These are phyloP conservation scores for Clonostachys rhizophaga DNA, from an alignment of 2,329 filamentous ascomycete species.

Conservation along the genomic window DNA sequence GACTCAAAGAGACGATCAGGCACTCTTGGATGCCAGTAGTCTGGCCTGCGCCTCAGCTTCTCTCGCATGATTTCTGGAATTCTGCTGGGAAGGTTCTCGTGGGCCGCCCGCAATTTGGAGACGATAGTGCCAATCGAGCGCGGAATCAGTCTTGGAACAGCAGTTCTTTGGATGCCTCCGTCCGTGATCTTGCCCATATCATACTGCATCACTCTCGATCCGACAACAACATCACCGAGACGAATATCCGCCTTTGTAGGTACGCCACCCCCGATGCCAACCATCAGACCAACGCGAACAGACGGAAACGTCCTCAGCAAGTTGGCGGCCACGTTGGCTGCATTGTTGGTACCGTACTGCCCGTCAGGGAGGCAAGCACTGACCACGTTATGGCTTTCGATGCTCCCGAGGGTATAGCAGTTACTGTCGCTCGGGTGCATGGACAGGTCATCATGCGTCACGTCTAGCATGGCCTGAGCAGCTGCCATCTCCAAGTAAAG, in stretches of 20 bases:
- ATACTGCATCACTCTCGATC: slow-evolving; percentile 10
- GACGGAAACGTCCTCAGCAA: slow-evolving; percentile 5
- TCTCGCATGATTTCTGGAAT: background rate
- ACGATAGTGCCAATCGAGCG: slow-evolving; percentile 3
- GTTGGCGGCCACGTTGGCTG: slow-evolving; percentile 5
- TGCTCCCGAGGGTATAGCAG: slow-evolving; percentile 4
- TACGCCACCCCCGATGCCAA: slow-evolving; percentile 17
- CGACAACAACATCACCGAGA: slow-evolving; percentile 1
- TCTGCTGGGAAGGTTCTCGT: background rate
- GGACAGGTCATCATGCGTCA: slow-evolving; percentile 4
- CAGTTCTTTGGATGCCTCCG: background rate
- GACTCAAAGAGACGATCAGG: background rate
- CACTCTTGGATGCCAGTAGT: background rate
- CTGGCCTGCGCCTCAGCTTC: background rate
- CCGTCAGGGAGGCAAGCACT: slow-evolving; percentile 5
- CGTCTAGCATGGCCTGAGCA: slow-evolving; percentile 15
- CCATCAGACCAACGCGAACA: slow-evolving; percentile 7
- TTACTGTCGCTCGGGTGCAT: slow-evolving; percentile 4
- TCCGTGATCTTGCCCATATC: slow-evolving; percentile 8
- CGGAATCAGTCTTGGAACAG: background rate
- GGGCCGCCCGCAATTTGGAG: background rate
- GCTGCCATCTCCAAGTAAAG: slow-evolving; percentile 14
- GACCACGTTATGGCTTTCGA: slow-evolving; percentile 6
- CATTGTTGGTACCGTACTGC: slow-evolving; percentile 6
- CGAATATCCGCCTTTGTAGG: slow-evolving; percentile 4